Conservation (phyloP, 164 flowering plant genomes). For the Macadamia tetraphylla region DNA sequence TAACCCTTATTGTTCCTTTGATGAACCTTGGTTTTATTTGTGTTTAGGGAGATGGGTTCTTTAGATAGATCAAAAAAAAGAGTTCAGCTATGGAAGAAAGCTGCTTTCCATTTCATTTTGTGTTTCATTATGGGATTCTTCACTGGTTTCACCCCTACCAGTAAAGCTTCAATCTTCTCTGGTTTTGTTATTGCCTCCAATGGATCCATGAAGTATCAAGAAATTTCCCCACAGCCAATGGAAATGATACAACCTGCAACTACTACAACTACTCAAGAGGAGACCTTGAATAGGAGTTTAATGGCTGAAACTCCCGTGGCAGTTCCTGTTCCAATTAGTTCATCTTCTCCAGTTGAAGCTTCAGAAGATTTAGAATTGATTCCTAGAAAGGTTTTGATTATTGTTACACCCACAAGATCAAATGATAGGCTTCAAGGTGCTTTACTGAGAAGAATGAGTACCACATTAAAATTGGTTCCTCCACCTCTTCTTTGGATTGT, state of each 20-base stretch:
- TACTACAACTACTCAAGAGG: not conserved
- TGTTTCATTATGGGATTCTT: constrained; percentile 93
- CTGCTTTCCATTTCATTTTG: constrained; percentile 60
- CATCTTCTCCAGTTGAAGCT: not conserved
- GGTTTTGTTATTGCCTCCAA: constrained; percentile 1
- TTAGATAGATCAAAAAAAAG: constrained; percentile 75
- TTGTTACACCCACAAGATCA: constrained; percentile 52
- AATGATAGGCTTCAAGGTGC: constrained; percentile 29
- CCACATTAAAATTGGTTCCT: constrained; percentile 58
- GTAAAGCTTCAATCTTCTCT: constrained; percentile 28
- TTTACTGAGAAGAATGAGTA: constrained; percentile 46
- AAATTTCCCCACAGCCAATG: constrained; percentile 22
- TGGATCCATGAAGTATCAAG: constrained; percentile 9
- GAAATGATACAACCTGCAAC: constrained; percentile 16
- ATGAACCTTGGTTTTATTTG: not conserved
- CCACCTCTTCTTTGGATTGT: constrained; percentile 86
- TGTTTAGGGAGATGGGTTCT: constrained; percentile 33
- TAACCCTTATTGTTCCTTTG: no score
- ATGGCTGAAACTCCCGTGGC: constrained; percentile 23
- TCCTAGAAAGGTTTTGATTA: constrained; percentile 41
- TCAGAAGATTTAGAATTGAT: constrained; percentile 4
- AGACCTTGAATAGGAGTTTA: constrained; percentile 25
- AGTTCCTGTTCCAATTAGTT: constrained; percentile 6
- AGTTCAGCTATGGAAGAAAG: constrained; percentile 77
- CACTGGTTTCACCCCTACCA: constrained; percentile 77